Conservation (phyloP, 2,329 filamentous ascomycete species). For the Ophiocordyceps robertsii region DNA sequence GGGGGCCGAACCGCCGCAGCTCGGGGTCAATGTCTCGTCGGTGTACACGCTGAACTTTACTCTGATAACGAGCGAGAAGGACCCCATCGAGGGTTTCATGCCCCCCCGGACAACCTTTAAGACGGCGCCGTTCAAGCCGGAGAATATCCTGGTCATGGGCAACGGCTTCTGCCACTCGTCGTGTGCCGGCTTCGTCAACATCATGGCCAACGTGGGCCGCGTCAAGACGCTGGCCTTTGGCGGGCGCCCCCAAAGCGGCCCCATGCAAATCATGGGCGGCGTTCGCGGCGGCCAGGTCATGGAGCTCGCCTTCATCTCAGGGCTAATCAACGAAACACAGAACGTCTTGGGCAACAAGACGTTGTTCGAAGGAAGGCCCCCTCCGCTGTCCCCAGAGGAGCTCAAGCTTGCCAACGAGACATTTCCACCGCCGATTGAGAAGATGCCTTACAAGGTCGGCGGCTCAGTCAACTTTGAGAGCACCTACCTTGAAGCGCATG, state of each 20-base stretch:
- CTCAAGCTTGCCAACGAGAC: not conserved
- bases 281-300: constrained; percentile 36
- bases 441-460: not conserved
- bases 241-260: constrained; percentile 33
- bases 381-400: not conserved
- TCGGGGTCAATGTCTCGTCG: not conserved
- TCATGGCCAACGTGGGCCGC: constrained; percentile 33
- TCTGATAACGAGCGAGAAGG: not conserved
- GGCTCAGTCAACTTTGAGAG: constrained; percentile 7
- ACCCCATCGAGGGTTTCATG: not conserved
- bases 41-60: constrained; percentile 4
- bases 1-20: not conserved
- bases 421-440: not conserved
- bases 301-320: constrained; percentile 9
- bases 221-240: constrained; percentile 45
- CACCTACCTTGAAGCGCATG: constrained; percentile 14
- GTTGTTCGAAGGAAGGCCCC: not conserved
- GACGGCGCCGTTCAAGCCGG: constrained; percentile 16
- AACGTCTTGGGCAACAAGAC: not conserved
- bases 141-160: constrained; percentile 29
- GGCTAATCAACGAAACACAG: not conserved
- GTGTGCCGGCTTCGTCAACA: constrained; percentile 42
- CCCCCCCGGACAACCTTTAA: not conserved
- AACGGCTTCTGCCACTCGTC: constrained; percentile 48
- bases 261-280: constrained; percentile 47